phyloP scores from a whole-genome alignment of 257 asterid genomes.

The Solanum clarkiae region DNA sequence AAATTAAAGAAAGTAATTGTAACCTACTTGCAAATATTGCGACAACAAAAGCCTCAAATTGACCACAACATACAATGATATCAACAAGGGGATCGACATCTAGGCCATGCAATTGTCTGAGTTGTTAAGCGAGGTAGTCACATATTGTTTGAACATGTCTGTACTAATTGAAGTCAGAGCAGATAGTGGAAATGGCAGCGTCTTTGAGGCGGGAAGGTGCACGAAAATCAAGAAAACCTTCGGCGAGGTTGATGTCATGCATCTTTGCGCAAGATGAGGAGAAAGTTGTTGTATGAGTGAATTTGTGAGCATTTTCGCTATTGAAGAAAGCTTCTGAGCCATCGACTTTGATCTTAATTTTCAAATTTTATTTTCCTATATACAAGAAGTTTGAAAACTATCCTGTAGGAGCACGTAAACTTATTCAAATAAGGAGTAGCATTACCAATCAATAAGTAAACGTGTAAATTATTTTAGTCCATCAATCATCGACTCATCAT shows the following conservation, averaged over 20 bases:
- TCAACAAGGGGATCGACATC: conserved; percentile 50
- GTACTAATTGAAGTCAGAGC: conserved; percentile 83
- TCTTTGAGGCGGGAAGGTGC: conserved; percentile 50
- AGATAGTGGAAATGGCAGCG: conserved; percentile 75
- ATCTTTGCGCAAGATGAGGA: conserved; percentile 44
- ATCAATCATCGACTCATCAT: too few relatives aligned
- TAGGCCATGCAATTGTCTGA: conserved; percentile 54
- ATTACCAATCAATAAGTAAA: too few relatives aligned
- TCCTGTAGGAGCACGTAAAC: too few relatives aligned
- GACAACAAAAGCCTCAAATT: conserved; percentile 86
- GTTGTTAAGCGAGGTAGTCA: conserved; percentile 40
- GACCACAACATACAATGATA: conserved; percentile 72
- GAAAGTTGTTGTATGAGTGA: conserved; percentile 75
- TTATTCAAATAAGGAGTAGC: too few relatives aligned
- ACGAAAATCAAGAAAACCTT: conserved; percentile 85
- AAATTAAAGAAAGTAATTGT: neutral
- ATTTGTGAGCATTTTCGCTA: conserved; percentile 43
- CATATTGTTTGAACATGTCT: conserved; percentile 84
- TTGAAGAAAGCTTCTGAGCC: conserved; percentile 56
- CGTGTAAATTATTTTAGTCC: too few relatives aligned
- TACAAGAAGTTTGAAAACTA: too few relatives aligned
- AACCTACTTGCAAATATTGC: conserved; percentile 61
- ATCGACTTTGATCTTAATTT: neutral
- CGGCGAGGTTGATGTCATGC: conserved; percentile 82
- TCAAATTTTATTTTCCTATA: neutral